Percentiles rank a stretch among this genome's conserved stretches.
These are phyloP conservation scores for Mediolabrus comicus DNA, from an alignment of 108 stramenopile species.

Conservation along the genomic window DNA sequence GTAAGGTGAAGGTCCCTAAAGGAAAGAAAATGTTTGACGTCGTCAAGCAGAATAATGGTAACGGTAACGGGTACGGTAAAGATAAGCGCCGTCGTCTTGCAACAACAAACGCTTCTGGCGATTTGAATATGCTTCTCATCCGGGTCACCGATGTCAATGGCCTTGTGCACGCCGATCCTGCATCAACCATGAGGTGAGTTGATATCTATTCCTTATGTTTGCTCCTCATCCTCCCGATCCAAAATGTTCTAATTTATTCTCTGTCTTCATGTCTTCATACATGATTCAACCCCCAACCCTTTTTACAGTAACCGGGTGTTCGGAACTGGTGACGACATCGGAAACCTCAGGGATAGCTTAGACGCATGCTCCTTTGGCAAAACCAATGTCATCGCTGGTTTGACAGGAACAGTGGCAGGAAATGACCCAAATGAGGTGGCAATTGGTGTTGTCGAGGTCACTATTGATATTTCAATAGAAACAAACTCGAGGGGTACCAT, in stretches of 20 bases:
- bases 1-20: too few relatives aligned
- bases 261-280: neutral
- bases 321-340: neutral
- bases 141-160: neutral
- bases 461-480: neutral
- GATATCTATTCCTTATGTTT: too few relatives aligned
- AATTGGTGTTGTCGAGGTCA: neutral
- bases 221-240: too few relatives aligned
- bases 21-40: too few relatives aligned
- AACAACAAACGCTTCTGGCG: neutral
- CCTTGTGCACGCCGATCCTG: neutral
- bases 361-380: constrained; percentile 32
- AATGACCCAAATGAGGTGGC: neutral
- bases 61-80: neutral
- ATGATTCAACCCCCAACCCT: neutral
- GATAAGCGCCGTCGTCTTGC: neutral
- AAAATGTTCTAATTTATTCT: neutral
- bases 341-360: constrained; percentile 14
- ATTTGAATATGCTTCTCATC: neutral
- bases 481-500: neutral
- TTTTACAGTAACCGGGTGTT: neutral
- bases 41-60: too few relatives aligned
- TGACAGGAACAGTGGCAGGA: neutral
- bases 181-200: neutral
- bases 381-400: constrained; percentile 3